Evolutionary conservation across 345 rosid genomes (phyloP).

Genomic region (Lumnitzera littorea): DNA sequence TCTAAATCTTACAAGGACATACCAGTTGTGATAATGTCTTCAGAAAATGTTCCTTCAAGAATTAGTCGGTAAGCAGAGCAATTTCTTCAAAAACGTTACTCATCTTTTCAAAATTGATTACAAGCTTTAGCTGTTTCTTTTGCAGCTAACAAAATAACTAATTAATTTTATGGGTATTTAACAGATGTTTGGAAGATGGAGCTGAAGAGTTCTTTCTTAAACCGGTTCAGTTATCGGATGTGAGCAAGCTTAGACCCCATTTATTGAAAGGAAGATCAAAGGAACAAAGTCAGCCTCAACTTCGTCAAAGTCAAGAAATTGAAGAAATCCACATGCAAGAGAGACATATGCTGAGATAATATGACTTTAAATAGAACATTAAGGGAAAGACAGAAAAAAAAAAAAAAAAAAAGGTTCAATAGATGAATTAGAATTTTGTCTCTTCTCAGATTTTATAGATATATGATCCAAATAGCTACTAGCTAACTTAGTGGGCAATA

Average conservation of each 20-base stretch:
- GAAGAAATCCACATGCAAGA: slow-evolving; percentile 2
- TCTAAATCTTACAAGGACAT: slow-evolving; percentile 62
- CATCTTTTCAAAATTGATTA: not conserved
- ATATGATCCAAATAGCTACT: too few species aligned
- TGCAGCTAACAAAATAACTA: not conserved
- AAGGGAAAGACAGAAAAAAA: too few species aligned
- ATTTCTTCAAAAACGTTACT: not conserved
- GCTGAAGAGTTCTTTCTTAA: slow-evolving; percentile 87
- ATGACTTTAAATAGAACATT: too few species aligned
- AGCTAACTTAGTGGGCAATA: too few species aligned
- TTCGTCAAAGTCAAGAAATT: not conserved
- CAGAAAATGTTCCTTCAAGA: slow-evolving; percentile 82
- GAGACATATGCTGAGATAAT: too few species aligned
- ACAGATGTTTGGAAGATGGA: slow-evolving; percentile 84
- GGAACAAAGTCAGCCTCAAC: slow-evolving; percentile 6
- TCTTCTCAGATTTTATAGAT: too few species aligned
- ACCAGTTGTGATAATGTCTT: slow-evolving; percentile 92
- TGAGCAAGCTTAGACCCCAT: slow-evolving; percentile 61
- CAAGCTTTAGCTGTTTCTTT: too few species aligned
- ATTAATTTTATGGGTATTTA: not conserved
- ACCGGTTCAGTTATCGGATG: slow-evolving; percentile 81
- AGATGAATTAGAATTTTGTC: too few species aligned
- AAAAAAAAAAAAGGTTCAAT: too few species aligned
- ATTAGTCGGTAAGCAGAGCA: slow-evolving; percentile 40
- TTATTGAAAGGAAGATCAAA: slow-evolving; percentile 33